phyloP scores from a whole-genome alignment of 805 yeast species.

The Saccharomycopsis guyanensis region DNA sequence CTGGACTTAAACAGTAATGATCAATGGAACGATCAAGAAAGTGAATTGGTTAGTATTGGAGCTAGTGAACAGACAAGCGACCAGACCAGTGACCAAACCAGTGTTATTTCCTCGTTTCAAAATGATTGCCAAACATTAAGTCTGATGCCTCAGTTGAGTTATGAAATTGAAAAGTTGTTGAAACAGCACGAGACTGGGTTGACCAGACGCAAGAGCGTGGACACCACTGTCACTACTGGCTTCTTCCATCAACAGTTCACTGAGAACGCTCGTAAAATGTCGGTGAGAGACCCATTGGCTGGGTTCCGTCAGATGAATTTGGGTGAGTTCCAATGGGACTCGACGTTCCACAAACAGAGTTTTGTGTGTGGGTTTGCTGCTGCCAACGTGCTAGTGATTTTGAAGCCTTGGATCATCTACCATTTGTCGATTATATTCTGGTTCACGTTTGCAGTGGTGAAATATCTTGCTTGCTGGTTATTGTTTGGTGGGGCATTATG shows the following conservation, averaged over 20 bases:
- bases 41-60: neutral
- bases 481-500: conserved; percentile 5
- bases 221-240: conserved; percentile 18
- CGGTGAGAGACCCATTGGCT: neutral
- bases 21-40: neutral
- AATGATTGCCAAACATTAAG: no score
- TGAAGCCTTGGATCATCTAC: conserved; percentile 6
- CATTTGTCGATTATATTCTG: conserved; percentile 1
- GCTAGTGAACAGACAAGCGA: neutral
- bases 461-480: conserved; percentile 5
- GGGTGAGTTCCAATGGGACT: neutral
- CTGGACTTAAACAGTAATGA: no score
- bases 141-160: neutral
- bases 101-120: neutral
- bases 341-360: conserved; percentile 13
- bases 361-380: conserved; percentile 9
- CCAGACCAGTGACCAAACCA: neutral
- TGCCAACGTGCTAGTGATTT: neutral
- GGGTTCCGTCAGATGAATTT: neutral
- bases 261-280: neutral
- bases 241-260: conserved; percentile 15
- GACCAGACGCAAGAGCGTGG: conserved; percentile 7
- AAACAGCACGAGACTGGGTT: neutral
- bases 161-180: conserved; percentile 1
- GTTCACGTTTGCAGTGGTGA: conserved; percentile 1